Percentiles rank a stretch among this genome's conserved stretches.
Evolutionary conservation across 2,329 filamentous ascomycete genomes (phyloP).

Genomic region (Bipolaris sorokiniana): DNA sequence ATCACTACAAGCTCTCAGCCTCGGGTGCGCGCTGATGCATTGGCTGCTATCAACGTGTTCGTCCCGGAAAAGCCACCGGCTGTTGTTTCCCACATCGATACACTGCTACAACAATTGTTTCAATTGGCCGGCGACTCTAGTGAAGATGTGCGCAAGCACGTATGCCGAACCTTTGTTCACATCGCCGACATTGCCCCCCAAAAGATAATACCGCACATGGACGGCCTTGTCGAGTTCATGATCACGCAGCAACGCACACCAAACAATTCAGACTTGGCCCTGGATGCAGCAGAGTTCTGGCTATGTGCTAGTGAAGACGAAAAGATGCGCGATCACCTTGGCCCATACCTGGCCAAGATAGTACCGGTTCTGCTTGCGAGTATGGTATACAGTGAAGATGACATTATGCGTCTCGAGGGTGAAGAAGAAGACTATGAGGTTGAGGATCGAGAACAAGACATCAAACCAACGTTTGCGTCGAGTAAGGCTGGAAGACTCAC

Average conservation of each 20-base stretch:
- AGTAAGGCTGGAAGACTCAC: slow-evolving; percentile 65
- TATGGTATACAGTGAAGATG: slow-evolving; percentile 96
- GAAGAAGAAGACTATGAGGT: slow-evolving; percentile 84
- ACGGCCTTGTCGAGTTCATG: slow-evolving; percentile 90
- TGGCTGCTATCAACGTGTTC: slow-evolving; percentile 90
- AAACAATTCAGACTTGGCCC: slow-evolving; percentile 85
- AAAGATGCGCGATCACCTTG: slow-evolving; percentile 75
- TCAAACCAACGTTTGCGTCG: slow-evolving; percentile 90
- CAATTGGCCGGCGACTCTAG: slow-evolving; percentile 76
- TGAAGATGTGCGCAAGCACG: slow-evolving; percentile 85
- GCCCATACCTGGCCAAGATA: slow-evolving; percentile 80
- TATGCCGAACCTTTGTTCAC: slow-evolving; percentile 91
- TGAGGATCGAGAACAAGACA: slow-evolving; percentile 87
- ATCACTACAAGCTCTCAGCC: slow-evolving; percentile 78
- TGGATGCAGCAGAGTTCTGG: slow-evolving; percentile 98
- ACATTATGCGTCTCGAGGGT: slow-evolving; percentile 82
- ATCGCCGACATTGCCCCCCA: slow-evolving; percentile 90
- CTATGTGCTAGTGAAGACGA: slow-evolving; percentile 89
- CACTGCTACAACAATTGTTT: slow-evolving; percentile 83
- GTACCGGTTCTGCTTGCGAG: slow-evolving; percentile 89
- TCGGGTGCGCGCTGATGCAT: slow-evolving; percentile 78
- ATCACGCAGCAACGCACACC: slow-evolving; percentile 81
- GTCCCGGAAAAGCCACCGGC: slow-evolving; percentile 83
- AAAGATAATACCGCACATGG: slow-evolving; percentile 86
- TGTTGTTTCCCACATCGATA: slow-evolving; percentile 79